A percentile compares a stretch with the other conserved stretches of the same genome.
phyloP scores from a whole-genome alignment of 2,329 filamentous ascomycete species.

The Celoporthe dispersa region DNA sequence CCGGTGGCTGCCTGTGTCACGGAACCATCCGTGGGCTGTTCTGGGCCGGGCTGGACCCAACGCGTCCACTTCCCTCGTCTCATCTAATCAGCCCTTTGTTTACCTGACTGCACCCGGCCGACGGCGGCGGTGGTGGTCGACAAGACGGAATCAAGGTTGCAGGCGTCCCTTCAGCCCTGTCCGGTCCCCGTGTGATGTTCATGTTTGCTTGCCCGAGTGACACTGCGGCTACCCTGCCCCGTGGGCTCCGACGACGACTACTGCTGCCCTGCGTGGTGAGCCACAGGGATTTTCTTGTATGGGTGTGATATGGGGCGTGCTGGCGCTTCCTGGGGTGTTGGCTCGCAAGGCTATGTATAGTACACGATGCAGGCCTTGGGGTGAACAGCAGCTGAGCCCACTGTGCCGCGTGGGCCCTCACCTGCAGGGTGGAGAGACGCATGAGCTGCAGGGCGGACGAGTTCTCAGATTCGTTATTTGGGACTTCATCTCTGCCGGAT shows the following conservation, averaged over 20 bases:
- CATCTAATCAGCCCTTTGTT: neutral
- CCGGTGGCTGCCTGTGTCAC: neutral
- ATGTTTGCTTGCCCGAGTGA: neutral
- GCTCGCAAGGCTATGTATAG: neutral
- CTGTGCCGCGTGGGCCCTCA: neutral
- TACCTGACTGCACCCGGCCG: neutral
- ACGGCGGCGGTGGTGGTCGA: neutral
- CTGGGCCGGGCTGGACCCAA: neutral
- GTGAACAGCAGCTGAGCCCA: neutral
- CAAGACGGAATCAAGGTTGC: neutral
- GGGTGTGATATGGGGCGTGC: slow-evolving; percentile 6
- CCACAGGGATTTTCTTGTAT: neutral
- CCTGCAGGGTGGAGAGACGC: too few species aligned
- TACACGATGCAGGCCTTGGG: neutral
- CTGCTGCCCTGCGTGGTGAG: neutral
- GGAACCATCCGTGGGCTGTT: neutral
- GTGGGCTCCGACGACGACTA: neutral
- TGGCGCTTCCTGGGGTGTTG: neutral
- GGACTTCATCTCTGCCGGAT: neutral
- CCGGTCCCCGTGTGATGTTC: neutral
- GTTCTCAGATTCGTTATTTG: neutral
- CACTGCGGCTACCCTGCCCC: neutral
- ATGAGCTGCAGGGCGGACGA: too few species aligned
- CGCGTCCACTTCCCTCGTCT: neutral
- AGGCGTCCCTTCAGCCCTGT: neutral